Percentiles rank a stretch among this genome's conserved stretches.
Conservation (phyloP, 2,329 filamentous ascomycete species). For the Botrytis pseudocinerea region DNA sequence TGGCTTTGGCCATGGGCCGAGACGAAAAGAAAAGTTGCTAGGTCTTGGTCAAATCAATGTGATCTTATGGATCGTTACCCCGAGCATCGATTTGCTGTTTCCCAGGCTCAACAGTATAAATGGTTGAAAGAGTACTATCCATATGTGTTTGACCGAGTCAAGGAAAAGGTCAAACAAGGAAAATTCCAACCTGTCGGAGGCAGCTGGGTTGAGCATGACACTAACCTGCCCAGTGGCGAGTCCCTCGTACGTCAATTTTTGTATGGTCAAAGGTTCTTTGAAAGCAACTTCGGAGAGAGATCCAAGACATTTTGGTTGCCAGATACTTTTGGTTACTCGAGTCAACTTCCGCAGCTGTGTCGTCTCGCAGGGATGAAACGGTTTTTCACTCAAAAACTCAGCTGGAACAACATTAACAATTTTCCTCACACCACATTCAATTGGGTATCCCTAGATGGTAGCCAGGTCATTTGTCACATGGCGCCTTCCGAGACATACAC, state of each 20-base stretch:
- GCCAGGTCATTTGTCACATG: slow-evolving; percentile 98
- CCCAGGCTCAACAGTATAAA: slow-evolving; percentile 96
- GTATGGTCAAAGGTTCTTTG: slow-evolving; percentile 93
- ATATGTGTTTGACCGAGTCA: slow-evolving; percentile 84
- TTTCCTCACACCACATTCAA: slow-evolving; percentile 99
- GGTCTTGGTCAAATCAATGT: slow-evolving; percentile 96
- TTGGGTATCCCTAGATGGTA: slow-evolving; percentile 94
- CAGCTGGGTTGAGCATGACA: slow-evolving; percentile 99
- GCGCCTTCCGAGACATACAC: slow-evolving; percentile 94
- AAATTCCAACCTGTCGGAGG: slow-evolving; percentile 94
- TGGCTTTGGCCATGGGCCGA: slow-evolving; percentile 99
- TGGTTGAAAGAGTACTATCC: slow-evolving; percentile 93
- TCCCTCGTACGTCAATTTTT: slow-evolving; percentile 92
- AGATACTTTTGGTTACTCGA: slow-evolving; percentile 96
- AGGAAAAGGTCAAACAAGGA: slow-evolving; percentile 84
- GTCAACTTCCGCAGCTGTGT: slow-evolving; percentile 90
- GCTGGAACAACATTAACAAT: slow-evolving; percentile 99
- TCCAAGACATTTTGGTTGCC: slow-evolving; percentile 95
- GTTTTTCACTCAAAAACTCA: slow-evolving; percentile 97
- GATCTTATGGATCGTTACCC: slow-evolving; percentile 93
- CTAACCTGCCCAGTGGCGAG: slow-evolving; percentile 94
- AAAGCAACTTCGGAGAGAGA: slow-evolving; percentile 86
- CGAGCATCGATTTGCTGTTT: slow-evolving; percentile 88
- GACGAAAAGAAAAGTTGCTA: slow-evolving; percentile 92
- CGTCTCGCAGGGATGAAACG: slow-evolving; percentile 92